Conservation (phyloP, 257 asterid genomes). For the Rehmannia glutinosa region DNA sequence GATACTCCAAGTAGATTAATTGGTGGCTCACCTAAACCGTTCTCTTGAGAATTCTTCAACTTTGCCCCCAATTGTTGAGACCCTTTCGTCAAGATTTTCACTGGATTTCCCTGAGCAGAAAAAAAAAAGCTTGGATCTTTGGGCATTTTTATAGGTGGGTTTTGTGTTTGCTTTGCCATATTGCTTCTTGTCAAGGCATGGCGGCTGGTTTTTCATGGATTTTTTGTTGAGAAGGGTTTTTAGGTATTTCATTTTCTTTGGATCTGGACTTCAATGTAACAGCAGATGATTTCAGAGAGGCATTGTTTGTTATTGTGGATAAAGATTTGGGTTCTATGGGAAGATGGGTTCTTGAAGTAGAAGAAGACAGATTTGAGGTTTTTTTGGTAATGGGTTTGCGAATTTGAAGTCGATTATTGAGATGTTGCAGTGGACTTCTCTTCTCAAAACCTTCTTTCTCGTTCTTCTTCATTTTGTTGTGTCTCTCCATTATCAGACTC, state of each 20-base stretch:
- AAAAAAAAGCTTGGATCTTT: slow-evolving; percentile 34
- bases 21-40: slow-evolving; percentile 31
- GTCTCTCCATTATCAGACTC: slow-evolving; percentile 21
- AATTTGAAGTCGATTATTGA: slow-evolving; percentile 32
- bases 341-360: slow-evolving; percentile 21
- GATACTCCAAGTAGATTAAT: slow-evolving; percentile 14
- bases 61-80: slow-evolving; percentile 17
- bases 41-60: slow-evolving; percentile 8
- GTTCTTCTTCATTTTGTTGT: neutral
- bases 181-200: neutral
- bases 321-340: slow-evolving; percentile 19
- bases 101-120: slow-evolving; percentile 14
- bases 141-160: slow-evolving; percentile 21
- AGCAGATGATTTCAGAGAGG: neutral
- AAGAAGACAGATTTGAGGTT: too few relatives aligned
- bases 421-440: slow-evolving; percentile 40
- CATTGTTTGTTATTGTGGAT: slow-evolving; percentile 11
- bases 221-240: slow-evolving; percentile 31
- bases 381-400: slow-evolving; percentile 13
- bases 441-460: slow-evolving; percentile 11
- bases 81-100: slow-evolving; percentile 22
- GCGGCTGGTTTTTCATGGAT: slow-evolving; percentile 23
- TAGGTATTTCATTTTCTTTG: slow-evolving; percentile 31
- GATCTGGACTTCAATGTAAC: slow-evolving; percentile 31
- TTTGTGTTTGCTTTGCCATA: slow-evolving; percentile 12